phyloP scores from a whole-genome alignment of 116 monocot genomes.

The Cymodocea nodosa region DNA sequence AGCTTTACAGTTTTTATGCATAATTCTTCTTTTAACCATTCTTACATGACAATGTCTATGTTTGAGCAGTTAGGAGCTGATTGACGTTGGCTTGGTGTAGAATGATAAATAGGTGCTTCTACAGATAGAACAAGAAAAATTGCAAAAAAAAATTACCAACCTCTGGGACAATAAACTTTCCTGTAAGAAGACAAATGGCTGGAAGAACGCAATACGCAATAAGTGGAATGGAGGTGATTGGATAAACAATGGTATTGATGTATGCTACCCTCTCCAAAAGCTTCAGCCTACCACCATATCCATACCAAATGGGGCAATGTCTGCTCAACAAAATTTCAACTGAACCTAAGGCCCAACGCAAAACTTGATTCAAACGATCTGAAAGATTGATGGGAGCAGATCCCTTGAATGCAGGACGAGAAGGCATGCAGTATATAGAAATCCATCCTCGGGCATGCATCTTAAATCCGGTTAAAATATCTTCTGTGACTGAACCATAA shows the following conservation, averaged over 20 bases:
- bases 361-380: slow-evolving; percentile 69
- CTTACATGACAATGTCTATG: no score
- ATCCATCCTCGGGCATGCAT: slow-evolving; percentile 75
- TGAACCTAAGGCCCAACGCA: slow-evolving; percentile 64
- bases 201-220: slow-evolving; percentile 64
- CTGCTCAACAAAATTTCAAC: slow-evolving; percentile 64
- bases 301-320: slow-evolving; percentile 76
- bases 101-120: background rate
- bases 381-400: slow-evolving; percentile 72
- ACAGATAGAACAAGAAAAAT: background rate
- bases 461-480: slow-evolving; percentile 70
- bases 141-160: slow-evolving; percentile 16
- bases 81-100: background rate
- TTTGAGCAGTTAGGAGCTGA: background rate
- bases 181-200: slow-evolving; percentile 61
- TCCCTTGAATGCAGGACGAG: slow-evolving; percentile 55
- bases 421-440: slow-evolving; percentile 76
- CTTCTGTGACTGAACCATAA: slow-evolving; percentile 68
- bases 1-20: no score
- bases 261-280: slow-evolving; percentile 56
- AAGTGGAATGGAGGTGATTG: slow-evolving; percentile 53
- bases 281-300: slow-evolving; percentile 55
- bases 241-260: slow-evolving; percentile 74
- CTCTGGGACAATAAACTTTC: slow-evolving; percentile 67
- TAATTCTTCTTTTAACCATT: no score